Evolutionary conservation across 208 protist genomes (phyloP).

Genomic region (Jaenimonas drosophilae): DNA sequence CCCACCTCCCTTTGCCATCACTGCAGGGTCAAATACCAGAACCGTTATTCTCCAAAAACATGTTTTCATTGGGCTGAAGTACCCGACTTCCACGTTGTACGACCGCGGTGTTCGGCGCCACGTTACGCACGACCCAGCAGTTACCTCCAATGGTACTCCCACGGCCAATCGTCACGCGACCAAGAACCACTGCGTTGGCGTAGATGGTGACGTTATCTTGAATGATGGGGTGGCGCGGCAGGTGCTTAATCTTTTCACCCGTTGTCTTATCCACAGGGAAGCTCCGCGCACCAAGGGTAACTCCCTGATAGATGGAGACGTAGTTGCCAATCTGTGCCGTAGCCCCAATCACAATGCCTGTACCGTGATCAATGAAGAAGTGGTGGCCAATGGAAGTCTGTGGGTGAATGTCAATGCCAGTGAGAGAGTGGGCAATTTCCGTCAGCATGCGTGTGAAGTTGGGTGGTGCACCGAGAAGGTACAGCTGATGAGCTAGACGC

Average conservation of each 20-base stretch:
- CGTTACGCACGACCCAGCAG: conserved; percentile 41
- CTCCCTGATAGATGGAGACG: conserved; percentile 75
- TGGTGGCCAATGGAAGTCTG: conserved; percentile 63
- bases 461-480: conserved; percentile 50
- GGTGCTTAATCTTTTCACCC: conserved; percentile 30
- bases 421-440: conserved; percentile 47
- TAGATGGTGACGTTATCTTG: conserved; percentile 76
- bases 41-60: conserved; percentile 44
- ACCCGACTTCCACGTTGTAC: conserved; percentile 31
- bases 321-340: conserved; percentile 77
- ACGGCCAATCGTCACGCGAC: conserved; percentile 65
- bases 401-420: conserved; percentile 87
- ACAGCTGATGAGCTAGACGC: conserved; percentile 51
- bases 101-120: conserved; percentile 40
- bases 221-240: conserved; percentile 81
- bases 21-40: conserved; percentile 31
- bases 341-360: conserved; percentile 80
- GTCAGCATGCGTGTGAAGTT: conserved; percentile 72
- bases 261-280: conserved; percentile 44
- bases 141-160: conserved; percentile 68
- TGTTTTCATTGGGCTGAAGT: conserved; percentile 18
- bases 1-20: too few species aligned
- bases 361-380: conserved; percentile 89
- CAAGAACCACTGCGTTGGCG: conserved; percentile 74
- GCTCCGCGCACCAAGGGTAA: conserved; percentile 74